phyloP scores from a whole-genome alignment of 108 stramenopile species.

The Hondaea fermentalgiana region DNA sequence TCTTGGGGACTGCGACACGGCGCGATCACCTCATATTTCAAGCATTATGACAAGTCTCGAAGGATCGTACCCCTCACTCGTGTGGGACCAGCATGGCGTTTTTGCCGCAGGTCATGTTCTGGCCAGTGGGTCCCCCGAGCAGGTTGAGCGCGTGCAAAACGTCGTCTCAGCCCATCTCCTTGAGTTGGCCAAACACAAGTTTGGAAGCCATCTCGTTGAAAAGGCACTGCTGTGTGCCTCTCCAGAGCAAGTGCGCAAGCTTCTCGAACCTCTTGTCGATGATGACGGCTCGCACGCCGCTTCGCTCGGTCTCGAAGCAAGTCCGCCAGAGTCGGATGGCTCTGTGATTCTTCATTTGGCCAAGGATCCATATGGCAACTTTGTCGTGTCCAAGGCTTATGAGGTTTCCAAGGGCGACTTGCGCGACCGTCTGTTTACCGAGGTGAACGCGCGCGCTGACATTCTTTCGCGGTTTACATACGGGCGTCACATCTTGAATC shows the following conservation, averaged over 20 bases:
- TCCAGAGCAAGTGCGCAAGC: not conserved
- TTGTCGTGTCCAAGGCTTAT: not conserved
- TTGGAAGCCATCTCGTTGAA: constrained; percentile 1
- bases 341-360: not conserved
- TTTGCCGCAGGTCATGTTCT: not conserved
- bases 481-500: not conserved
- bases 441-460: not conserved
- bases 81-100: constrained; percentile 9
- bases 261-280: not conserved
- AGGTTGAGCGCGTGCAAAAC: not conserved
- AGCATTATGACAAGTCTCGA: not conserved
- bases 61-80: not conserved
- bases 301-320: not conserved
- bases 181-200: constrained; percentile 1
- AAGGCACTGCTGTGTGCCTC: not conserved
- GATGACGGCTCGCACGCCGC: not conserved
- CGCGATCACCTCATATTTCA: not conserved
- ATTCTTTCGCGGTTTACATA: not conserved
- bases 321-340: not conserved
- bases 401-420: not conserved
- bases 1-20: not conserved
- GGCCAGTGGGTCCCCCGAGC: not conserved
- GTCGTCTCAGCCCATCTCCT: not conserved
- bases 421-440: not conserved
- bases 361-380: not conserved